These are phyloP conservation scores for Fallopia convolvulus DNA, from an alignment of 148 eudicot species.

Conservation along the genomic window DNA sequence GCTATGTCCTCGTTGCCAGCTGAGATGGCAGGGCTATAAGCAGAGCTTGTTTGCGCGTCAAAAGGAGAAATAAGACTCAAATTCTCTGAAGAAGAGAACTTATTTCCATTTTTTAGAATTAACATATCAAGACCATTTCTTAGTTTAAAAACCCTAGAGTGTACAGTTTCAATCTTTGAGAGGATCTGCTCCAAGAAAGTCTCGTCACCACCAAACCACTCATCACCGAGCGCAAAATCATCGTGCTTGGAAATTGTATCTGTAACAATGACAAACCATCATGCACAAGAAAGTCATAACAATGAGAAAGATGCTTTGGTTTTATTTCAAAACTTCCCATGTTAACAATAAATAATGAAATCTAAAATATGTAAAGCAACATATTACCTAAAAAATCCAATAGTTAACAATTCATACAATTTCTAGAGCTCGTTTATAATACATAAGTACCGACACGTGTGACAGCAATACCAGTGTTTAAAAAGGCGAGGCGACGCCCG, in stretches of 20 bases:
- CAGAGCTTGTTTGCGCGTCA: slow-evolving; percentile 63
- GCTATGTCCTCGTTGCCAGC: slow-evolving; percentile 59
- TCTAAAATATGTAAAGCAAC: background rate
- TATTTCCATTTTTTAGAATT: slow-evolving; percentile 46
- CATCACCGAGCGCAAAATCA: slow-evolving; percentile 38
- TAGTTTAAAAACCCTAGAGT: slow-evolving; percentile 49
- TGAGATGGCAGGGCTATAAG: slow-evolving; percentile 73
- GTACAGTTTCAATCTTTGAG: slow-evolving; percentile 49
- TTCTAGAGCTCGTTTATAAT: background rate
- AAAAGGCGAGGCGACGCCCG: too few species aligned
- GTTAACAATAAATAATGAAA: background rate
- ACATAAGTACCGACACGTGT: background rate
- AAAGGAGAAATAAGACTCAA: slow-evolving; percentile 51
- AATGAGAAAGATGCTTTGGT: background rate
- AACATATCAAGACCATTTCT: slow-evolving; percentile 41
- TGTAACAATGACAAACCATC: slow-evolving; percentile 12
- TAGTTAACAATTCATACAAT: background rate
- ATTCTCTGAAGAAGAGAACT: slow-evolving; percentile 69
- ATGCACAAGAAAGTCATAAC: background rate
- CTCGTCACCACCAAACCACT: slow-evolving; percentile 34
- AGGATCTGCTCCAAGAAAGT: slow-evolving; percentile 50
- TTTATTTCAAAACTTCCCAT: background rate
- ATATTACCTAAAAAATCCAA: background rate
- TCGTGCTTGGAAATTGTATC: slow-evolving; percentile 32
- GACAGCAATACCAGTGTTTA: background rate